These are phyloP conservation scores for Forsythia suspensa DNA, from an alignment of 257 asterid genomes.

Conservation along the genomic window DNA sequence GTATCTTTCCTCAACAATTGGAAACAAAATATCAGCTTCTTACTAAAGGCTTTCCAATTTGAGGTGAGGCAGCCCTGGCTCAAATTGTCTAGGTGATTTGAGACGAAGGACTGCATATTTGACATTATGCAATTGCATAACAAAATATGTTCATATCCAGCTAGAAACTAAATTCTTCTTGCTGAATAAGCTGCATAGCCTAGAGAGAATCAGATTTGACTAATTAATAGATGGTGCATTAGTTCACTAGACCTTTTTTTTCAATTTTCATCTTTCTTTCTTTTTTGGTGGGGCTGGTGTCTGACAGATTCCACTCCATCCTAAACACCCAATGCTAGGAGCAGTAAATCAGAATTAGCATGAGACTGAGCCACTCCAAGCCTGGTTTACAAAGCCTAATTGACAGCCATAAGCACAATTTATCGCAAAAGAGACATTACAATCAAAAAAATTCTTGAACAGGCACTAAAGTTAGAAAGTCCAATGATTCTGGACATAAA, in stretches of 20 bases:
- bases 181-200: background rate
- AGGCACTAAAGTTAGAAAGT: constrained; percentile 10
- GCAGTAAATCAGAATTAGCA: background rate
- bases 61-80: background rate
- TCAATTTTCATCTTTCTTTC: background rate
- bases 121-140: background rate
- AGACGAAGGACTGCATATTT: background rate
- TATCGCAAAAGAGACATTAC: background rate
- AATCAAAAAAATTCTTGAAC: constrained; percentile 5
- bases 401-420: background rate
- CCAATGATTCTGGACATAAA: background rate
- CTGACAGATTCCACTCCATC: background rate
- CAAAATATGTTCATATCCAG: background rate
- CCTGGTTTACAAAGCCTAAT: constrained; percentile 1
- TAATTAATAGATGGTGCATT: background rate
- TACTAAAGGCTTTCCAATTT: background rate
- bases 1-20: background rate
- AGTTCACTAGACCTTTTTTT: background rate
- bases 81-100: background rate
- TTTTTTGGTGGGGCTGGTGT: background rate
- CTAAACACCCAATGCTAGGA: background rate
- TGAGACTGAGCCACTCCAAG: background rate
- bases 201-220: background rate
- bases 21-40: background rate
- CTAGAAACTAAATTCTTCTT: background rate